Evolutionary conservation across 768 basidiomycete genomes (phyloP), one percentile per base, ranked within the genome.

Genomic region (Boletus tylopilopsis): DNA sequence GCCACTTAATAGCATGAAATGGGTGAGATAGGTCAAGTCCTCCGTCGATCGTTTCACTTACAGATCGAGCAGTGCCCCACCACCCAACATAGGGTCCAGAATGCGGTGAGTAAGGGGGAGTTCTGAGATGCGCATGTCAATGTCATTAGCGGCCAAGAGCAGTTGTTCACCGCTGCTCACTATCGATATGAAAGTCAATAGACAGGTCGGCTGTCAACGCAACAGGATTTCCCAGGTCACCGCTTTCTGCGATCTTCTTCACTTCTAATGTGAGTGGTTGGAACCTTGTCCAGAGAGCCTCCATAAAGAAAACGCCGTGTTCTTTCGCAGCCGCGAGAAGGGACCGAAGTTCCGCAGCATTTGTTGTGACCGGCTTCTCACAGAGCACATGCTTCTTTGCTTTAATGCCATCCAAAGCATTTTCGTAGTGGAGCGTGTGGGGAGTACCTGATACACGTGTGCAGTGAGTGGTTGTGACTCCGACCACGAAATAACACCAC

Each of bases 211-310:
- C 90, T 49, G 82, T 80, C 37, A 90, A 56, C 6, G 86, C 71
- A 3, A 85, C 71, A 16, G 87, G 84, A 10, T 76, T 70, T 7
- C 88, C 89, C 19, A 91, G 72, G n/a, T 64, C 68, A 6, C 84
- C 85, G 47, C 75, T 73, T 42, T 86, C 80, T 2, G 78, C 74
- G 39, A 88, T 68, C 52, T 74, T 74, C 67, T 85, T 84, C 45
- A 90, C 71, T 51, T 86, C 87, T 16, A 73, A 61, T 10, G 75
- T 71, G 51, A 88, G 75, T 12, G 87, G 87, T 49, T 87, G 84
- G 73, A 90, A 90, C 30, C 87, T 76, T 30, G 90, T 91, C 89
- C 90, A 92, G 68, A 92, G 74, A 0, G 87, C 90, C 69, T 94
- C 93, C 91, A 94, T 94, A 59, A 94, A 80, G 74, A 94, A 94